phyloP scores from a whole-genome alignment of 2,329 filamentous ascomycete genomes.

The Pyrenophora graminea region DNA sequence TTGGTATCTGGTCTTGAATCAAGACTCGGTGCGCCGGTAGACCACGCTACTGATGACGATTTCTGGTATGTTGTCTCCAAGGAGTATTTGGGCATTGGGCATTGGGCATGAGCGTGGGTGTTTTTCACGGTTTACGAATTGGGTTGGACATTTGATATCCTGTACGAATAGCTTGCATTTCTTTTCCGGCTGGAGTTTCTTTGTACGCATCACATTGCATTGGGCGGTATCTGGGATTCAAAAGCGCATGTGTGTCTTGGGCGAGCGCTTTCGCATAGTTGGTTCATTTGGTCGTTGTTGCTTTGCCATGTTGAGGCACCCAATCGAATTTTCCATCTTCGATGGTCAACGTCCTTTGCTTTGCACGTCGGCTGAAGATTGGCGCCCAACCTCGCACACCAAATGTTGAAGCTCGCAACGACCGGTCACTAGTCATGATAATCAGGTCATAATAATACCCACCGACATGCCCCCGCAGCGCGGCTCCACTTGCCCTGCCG shows the following conservation, averaged over 20 bases:
- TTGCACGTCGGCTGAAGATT: background rate
- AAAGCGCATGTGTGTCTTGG: background rate
- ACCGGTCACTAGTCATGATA: conserved; percentile 1
- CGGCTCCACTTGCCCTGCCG: conserved; percentile 4
- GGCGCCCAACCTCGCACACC: background rate
- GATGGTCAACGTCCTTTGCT: background rate
- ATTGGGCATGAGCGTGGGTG: conserved; percentile 24
- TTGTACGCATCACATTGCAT: background rate
- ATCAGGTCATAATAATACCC: conserved; percentile 5
- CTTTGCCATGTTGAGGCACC: background rate
- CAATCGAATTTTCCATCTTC: background rate
- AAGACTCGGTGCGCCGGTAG: conserved; percentile 19
- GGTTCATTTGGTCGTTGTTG: background rate
- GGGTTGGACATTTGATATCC: conserved; percentile 42
- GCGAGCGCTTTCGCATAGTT: no score
- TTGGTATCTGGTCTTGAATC: conserved; percentile 6
- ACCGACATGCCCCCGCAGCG: conserved; percentile 17
- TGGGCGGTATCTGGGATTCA: background rate
- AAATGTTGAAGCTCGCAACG: background rate
- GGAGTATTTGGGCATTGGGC: conserved; percentile 15
- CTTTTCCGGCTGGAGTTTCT: conserved; percentile 6
- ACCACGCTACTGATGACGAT: conserved; percentile 18
- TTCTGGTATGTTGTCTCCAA: conserved; percentile 7
- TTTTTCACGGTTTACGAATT: conserved; percentile 19
- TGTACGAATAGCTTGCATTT: conserved; percentile 38